phyloP scores from a whole-genome alignment of 2,329 filamentous ascomycete species.

The Penicillium sp. region DNA sequence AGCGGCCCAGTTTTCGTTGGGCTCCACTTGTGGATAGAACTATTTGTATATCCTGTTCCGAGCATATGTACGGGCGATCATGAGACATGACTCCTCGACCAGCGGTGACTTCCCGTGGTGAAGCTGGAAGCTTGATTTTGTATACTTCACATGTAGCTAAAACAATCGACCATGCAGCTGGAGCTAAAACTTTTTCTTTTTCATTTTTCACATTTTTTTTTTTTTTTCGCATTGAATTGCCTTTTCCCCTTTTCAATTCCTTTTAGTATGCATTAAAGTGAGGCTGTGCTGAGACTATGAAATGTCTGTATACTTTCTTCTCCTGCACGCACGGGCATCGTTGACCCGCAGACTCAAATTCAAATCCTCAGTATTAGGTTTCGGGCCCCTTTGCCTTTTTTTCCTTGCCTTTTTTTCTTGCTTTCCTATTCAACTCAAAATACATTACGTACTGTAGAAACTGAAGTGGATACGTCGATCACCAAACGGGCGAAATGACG shows the following conservation, averaged over 20 bases:
- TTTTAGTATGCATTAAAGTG: background rate
- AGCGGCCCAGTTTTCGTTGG: no score
- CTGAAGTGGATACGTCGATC: conserved; percentile 19
- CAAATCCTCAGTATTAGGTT: background rate
- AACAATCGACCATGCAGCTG: conserved; percentile 15
- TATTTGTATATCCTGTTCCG: background rate
- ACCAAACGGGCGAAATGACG: conserved; percentile 18
- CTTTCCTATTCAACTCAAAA: background rate
- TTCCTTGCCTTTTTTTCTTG: background rate
- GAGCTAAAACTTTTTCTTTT: background rate
- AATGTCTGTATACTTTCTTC: background rate
- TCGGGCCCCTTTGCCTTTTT: background rate
- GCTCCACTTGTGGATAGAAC: background rate
- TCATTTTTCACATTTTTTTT: background rate
- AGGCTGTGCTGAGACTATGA: background rate
- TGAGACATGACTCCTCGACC: conserved; percentile 2
- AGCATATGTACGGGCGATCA: background rate
- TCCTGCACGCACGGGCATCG: background rate
- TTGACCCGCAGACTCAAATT: background rate
- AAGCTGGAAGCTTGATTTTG: background rate
- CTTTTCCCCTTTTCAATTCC: background rate
- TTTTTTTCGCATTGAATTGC: background rate
- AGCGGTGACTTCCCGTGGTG: background rate
- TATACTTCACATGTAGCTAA: conserved; percentile 13
- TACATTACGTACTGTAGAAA: background rate